Evolutionary conservation across 805 yeast genomes (phyloP).

Genomic region (Starmerella apis): DNA sequence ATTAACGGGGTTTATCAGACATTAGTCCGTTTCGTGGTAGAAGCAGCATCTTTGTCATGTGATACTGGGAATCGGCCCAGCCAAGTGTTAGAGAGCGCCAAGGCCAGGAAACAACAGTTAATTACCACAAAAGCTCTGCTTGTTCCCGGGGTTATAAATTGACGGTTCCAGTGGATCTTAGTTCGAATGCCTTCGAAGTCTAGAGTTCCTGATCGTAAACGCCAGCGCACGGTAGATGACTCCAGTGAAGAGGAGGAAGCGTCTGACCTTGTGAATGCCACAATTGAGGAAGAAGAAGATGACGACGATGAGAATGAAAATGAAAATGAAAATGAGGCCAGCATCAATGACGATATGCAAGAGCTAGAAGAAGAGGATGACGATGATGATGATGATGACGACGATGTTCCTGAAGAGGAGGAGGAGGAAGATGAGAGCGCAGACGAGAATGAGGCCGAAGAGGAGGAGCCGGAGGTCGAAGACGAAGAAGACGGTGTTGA

Average conservation of each 20-base stretch:
- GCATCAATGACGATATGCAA: neutral
- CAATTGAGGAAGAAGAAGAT: neutral
- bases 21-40: too few relatives aligned
- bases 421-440: conserved; percentile 23
- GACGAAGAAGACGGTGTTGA: conserved; percentile 18
- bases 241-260: conserved; percentile 16
- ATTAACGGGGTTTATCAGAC: too few relatives aligned
- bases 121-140: too few relatives aligned
- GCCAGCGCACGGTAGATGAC: conserved; percentile 23
- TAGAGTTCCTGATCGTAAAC: conserved; percentile 35
- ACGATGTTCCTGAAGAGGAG: conserved; percentile 16
- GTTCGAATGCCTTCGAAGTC: neutral
- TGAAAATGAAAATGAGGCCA: conserved; percentile 6
- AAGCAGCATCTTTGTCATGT: too few relatives aligned
- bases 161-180: neutral
- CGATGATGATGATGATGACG: conserved; percentile 10
- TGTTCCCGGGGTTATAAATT: too few relatives aligned
- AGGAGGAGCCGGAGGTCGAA: conserved; percentile 24
- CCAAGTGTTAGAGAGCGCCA: too few relatives aligned
- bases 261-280: neutral
- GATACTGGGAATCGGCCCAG: too few relatives aligned
- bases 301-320: conserved; percentile 5
- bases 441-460: conserved; percentile 23
- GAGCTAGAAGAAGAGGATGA: conserved; percentile 9
- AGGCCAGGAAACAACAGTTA: too few relatives aligned